Evolutionary conservation across 352 stramenopile genomes (phyloP), one percentile per base, ranked within the genome.

Genomic region (Phytophthora idaei): DNA sequence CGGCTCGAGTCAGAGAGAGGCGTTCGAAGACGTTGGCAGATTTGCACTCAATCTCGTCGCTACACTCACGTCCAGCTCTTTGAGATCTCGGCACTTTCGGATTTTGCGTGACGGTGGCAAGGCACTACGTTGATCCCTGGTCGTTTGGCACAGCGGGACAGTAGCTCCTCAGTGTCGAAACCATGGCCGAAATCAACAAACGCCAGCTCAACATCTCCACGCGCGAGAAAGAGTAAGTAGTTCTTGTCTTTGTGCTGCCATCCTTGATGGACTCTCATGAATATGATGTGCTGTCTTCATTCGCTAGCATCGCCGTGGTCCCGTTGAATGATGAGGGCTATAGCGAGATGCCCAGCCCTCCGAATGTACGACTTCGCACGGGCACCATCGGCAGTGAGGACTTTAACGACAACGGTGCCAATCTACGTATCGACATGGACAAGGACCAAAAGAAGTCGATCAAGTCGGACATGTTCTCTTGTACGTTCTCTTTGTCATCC

Each of bases 371-470:
- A 39, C 55, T 77, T 52, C 80, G 80, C n/a, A 71, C 61, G 17
- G 74, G 73, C 44, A 89, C 78, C n/a, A 71, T 74, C 31, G 75
- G 73, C 31, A 90, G 83, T 53, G 83, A 91, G 8, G 78, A 89
- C 27, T 73, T 77, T 41, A 75, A 83, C 31, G 84, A 90, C 45
- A 89, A 87, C 48, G 76, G 77, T 6, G 83, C 80, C 51, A 90
- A 92, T 42, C 72, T 93, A 44, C 80, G 75, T 57, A 92, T 93
- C 41, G 73, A 84, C 52, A 76, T 89, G 61, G 76, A 83, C 55
- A 70, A 65, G n/a, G 70, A 74, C 46, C 75, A 85, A 54, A 89
- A 89, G 63, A 86, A 85, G 50, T 76, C 62, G 21, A 77, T 87
- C 31, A 81, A 85, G 55, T 64, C 75, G 25, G 41, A 84, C 17